Evolutionary conservation across 331 rosid species (phyloP), one percentile per base, ranked within the genome.

Genomic region (Spiraea crenata): DNA sequence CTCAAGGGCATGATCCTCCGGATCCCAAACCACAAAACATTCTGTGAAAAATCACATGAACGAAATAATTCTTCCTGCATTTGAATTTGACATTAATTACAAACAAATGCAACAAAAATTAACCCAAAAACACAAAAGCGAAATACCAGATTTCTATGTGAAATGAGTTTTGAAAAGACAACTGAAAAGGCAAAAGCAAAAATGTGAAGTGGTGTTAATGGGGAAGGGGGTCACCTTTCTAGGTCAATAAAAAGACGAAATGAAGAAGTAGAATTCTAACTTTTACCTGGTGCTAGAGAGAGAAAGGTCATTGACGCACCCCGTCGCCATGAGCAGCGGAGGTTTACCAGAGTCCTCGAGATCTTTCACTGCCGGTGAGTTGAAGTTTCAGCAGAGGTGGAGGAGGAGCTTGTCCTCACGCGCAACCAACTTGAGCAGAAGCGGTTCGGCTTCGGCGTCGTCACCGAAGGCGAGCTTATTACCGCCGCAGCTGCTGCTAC

Each of bases 301-400:
- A 48, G 83, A 79, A 67, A 82, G 55, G 61, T 82, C 17, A 57
- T 72, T 79, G 17, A 66, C 78, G 74, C 86, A 82, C 69, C 73
- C 69, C 17, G 86, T 83, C 47, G 86, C 86, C 34, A 76, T 72
- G 59, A 79, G 86, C 67, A 82, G 65, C 10, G 81, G 59, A 19
- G 81, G 55, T 35, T 57, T 64, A 7, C 86, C 86, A 0, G 62
- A 40, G 7, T 72, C 86, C 74, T 75, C 64, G 12, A 69, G 9
- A 67, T 79, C 76, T 63, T 79, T 79, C 54, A 75, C 67, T 6
- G 72, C 79, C 19, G 42, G 71, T 3, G 86, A 75, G 76, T 82
- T 81, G 47, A 69, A 76, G 55, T 63, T 31, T 47, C 86, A 82
- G 86, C 83, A 75, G 47, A 78, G 79, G 16, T 75, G 79, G 68